phyloP scores from a whole-genome alignment of 768 basidiomycete genomes.

The Amanita pseudoporphyria region DNA sequence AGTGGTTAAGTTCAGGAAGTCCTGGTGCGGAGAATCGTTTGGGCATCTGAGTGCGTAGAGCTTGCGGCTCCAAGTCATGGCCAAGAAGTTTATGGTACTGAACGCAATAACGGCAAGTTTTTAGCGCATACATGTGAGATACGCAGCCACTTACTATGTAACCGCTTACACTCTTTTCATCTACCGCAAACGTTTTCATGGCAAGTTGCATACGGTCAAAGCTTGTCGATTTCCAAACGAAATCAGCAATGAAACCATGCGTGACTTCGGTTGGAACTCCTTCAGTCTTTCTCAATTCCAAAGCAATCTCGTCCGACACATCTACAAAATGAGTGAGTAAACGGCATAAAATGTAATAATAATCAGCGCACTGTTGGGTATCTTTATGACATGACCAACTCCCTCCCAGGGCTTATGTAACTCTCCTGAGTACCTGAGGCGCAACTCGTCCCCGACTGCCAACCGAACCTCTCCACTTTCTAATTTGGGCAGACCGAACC shows the following conservation, averaged over 20 bases:
- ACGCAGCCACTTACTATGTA: constrained; percentile 70
- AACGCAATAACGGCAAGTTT: constrained; percentile 6
- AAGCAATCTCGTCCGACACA: constrained; percentile 94
- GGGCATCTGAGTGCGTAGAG: constrained; percentile 86
- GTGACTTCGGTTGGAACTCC: constrained; percentile 92
- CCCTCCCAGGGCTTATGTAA: constrained; percentile 94
- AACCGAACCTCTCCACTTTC: constrained; percentile 97
- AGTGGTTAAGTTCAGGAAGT: constrained; percentile 96
- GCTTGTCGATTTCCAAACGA: constrained; percentile 99
- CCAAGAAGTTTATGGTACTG: constrained; percentile 98
- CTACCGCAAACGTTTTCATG: constrained; percentile 99
- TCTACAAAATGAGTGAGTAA: constrained; percentile 35
- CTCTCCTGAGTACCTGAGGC: constrained; percentile 83
- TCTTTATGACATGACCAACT: constrained; percentile 97
- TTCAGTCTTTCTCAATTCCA: constrained; percentile 85
- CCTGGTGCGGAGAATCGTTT: constrained; percentile 97
- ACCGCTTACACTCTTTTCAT: constrained; percentile 98
- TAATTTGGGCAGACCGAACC: constrained; percentile 93
- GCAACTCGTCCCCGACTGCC: constrained; percentile 92
- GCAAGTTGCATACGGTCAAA: constrained; percentile 99
- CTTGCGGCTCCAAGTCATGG: constrained; percentile 94
- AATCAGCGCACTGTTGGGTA: constrained; percentile 81
- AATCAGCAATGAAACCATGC: constrained; percentile 95
- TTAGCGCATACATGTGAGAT: neutral
- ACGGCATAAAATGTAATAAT: constrained; percentile 4